Evolutionary conservation across 1,139 yeast genomes (phyloP), one percentile per base, ranked within the genome.

Genomic region (Yamadazyma atlantica): DNA sequence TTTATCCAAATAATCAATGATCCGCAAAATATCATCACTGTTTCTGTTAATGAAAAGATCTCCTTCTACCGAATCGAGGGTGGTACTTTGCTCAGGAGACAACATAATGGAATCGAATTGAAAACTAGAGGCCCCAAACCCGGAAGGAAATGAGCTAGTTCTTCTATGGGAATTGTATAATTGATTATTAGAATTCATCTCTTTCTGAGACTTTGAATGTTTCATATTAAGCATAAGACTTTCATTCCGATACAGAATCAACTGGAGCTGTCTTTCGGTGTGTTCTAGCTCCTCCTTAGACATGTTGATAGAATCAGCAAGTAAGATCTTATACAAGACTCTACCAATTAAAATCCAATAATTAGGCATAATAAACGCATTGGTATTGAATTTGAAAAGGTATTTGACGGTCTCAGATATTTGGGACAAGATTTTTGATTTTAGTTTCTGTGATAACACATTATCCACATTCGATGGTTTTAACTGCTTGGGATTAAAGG

Each of bases 301-400:
- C 35, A 35, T 35, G 5, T n/a, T 12, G 3, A 15, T 11, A 10
- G 42, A 32, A 57, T 75, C 52, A 57, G 65, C 46, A 7, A 59
- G 39, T 13, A 86, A 55, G 9, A 78, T 75, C 15, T 55, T 55
- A 36, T 51, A 55, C 16, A 72, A 50, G 0, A 62, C 49, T 1
- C 75, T 69, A 33, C 80, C 81, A 35, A 85, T 62, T 5, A 73
- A 54, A 11, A 73, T 67, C 97, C 97, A 89, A 40, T 69, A 73
- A 37, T 72, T 74, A 0, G 96, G 95, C 28, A 86, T 71, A n/a
- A 89, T 80, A 50, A 89, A 88, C 4, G 82, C 74, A 50, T 85
- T 89, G 55, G 80, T 50, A 69, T 82, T 73, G 50, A 64, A 60
- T 49, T 71, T 70, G 64, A 85, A 87, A 15, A 83, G 60, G 43